Conservation (phyloP, 805 yeast genomes). For the Saturnispora besseyi region DNA sequence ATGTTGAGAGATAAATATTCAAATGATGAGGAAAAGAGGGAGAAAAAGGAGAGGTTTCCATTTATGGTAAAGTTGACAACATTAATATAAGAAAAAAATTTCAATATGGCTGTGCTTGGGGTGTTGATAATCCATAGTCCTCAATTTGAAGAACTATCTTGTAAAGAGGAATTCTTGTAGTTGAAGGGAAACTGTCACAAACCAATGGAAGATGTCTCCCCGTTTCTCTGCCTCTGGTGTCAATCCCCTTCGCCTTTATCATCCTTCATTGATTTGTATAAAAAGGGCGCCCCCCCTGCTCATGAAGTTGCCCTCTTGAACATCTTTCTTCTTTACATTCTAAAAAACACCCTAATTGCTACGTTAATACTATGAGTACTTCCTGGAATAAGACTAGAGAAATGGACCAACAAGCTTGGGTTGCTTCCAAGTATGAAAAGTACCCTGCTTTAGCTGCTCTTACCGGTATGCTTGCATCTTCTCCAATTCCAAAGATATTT, state of each 20-base stretch:
- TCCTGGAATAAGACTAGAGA: slow-evolving; percentile 26
- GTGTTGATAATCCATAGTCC: too few relatives aligned
- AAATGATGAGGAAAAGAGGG: too few relatives aligned
- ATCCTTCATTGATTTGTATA: neutral
- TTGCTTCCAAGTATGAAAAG: slow-evolving; percentile 39
- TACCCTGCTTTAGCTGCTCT: slow-evolving; percentile 51
- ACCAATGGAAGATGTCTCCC: too few relatives aligned
- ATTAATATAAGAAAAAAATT: too few relatives aligned
- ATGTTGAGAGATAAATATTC: too few relatives aligned
- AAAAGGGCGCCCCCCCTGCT: neutral
- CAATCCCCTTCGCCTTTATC: neutral
- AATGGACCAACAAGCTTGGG: slow-evolving; percentile 38
- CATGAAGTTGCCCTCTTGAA: neutral
- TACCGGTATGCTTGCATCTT: slow-evolving; percentile 49
- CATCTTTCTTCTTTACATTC: neutral
- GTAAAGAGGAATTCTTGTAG: too few relatives aligned
- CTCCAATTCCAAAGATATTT: slow-evolving; percentile 48
- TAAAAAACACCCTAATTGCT: neutral
- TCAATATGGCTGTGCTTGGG: too few relatives aligned
- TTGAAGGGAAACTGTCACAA: too few relatives aligned
- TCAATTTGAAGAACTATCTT: too few relatives aligned
- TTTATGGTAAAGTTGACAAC: too few relatives aligned
- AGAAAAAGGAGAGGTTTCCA: too few relatives aligned
- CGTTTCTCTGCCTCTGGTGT: neutral
- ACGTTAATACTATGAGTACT: slow-evolving; percentile 10